Conservation (phyloP, 1,284 basidiomycete species). For the Ceratobasidium sp. region DNA sequence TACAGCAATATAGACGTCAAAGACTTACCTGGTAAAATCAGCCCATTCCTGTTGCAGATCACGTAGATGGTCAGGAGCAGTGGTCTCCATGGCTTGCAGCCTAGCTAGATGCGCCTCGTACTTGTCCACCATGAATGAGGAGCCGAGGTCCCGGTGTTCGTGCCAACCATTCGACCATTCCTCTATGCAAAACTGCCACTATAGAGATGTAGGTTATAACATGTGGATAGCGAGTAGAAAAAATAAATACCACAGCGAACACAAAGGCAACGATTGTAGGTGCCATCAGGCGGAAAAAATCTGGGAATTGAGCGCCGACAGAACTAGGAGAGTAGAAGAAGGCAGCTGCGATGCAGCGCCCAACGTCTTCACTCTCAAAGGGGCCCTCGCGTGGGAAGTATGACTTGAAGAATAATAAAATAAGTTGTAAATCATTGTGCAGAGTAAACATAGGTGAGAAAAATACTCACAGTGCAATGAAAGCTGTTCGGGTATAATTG, state of each 20-base stretch:
- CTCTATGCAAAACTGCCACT: slow-evolving; percentile 27
- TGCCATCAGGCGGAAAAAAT: slow-evolving; percentile 19
- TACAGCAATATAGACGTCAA: no score
- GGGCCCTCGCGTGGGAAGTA: slow-evolving; percentile 18
- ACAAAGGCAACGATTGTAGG: slow-evolving; percentile 8
- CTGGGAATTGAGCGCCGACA: slow-evolving; percentile 11
- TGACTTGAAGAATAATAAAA: neutral
- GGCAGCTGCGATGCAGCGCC: neutral
- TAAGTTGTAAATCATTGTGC: neutral
- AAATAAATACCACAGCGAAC: slow-evolving; percentile 14
- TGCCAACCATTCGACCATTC: slow-evolving; percentile 8
- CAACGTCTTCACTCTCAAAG: slow-evolving; percentile 1
- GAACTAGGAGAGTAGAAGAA: slow-evolving; percentile 14
- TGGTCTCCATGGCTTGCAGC: neutral
- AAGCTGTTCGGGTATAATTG: slow-evolving; percentile 3
- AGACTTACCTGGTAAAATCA: slow-evolving; percentile 12
- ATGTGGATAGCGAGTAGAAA: neutral
- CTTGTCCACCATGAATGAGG: neutral
- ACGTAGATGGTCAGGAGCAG: neutral
- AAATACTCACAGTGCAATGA: slow-evolving; percentile 25
- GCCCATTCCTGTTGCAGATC: slow-evolving; percentile 2
- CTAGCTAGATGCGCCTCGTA: slow-evolving; percentile 18
- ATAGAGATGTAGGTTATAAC: neutral
- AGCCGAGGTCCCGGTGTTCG: neutral
- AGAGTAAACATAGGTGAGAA: no score